Conservation (phyloP, 495 filamentous ascomycete genomes). For the Aspergillus asperescens region DNA sequence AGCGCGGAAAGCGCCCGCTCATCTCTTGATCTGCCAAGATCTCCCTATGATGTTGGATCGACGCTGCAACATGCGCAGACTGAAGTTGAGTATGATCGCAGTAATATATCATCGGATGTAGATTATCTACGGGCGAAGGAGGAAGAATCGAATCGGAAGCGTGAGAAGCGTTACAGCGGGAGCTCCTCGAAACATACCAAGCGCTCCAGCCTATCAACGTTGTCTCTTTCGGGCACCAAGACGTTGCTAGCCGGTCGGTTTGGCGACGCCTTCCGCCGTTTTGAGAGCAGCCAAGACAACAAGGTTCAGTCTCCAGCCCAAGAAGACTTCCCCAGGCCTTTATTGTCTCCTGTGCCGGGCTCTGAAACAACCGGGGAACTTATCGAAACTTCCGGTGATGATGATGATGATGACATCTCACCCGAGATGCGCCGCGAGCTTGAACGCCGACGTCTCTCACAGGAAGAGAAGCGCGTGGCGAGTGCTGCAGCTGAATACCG, state of each 20-base stretch:
- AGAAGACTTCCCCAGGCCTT: slow-evolving; percentile 37
- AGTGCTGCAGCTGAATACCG: slow-evolving; percentile 89
- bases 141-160: slow-evolving; percentile 57
- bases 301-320: slow-evolving; percentile 50
- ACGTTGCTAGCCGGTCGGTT: slow-evolving; percentile 85
- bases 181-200: slow-evolving; percentile 64
- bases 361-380: slow-evolving; percentile 48
- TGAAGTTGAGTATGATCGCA: slow-evolving; percentile 35
- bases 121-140: slow-evolving; percentile 84
- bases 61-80: slow-evolving; percentile 35
- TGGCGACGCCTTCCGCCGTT: slow-evolving; percentile 91
- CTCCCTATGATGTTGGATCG: slow-evolving; percentile 36
- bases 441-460: slow-evolving; percentile 73
- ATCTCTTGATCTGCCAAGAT: slow-evolving; percentile 34
- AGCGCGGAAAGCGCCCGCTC: slow-evolving; percentile 50
- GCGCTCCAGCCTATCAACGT: slow-evolving; percentile 71
- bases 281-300: slow-evolving; percentile 58
- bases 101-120: slow-evolving; percentile 76
- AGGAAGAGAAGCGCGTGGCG: slow-evolving; percentile 90
- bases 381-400: slow-evolving; percentile 58
- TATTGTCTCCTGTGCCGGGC: slow-evolving; percentile 58
- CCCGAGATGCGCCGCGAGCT: slow-evolving; percentile 90
- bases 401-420: slow-evolving; percentile 65
- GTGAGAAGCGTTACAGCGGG: slow-evolving; percentile 61
- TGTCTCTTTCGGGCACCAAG: slow-evolving; percentile 72